phyloP scores from a whole-genome alignment of 495 filamentous ascomycete genomes.

The Podospora sp. region DNA sequence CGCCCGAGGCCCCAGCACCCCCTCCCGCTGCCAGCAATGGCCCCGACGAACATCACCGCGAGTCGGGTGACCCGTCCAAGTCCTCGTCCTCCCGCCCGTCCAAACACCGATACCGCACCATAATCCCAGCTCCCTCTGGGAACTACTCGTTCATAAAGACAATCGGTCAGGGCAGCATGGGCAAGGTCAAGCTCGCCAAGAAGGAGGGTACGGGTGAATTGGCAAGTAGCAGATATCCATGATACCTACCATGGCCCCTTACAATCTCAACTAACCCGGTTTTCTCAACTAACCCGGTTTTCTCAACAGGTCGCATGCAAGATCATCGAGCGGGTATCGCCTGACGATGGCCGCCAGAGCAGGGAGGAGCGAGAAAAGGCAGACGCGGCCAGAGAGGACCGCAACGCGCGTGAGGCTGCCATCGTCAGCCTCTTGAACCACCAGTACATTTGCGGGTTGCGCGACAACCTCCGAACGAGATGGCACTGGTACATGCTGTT shows the following conservation, averaged over 20 bases:
- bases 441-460: slow-evolving; percentile 95
- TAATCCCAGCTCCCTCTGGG: slow-evolving; percentile 79
- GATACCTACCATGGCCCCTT: slow-evolving; percentile 26
- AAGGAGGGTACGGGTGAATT: slow-evolving; percentile 81
- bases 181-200: slow-evolving; percentile 86
- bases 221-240: slow-evolving; percentile 56
- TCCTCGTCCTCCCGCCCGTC: slow-evolving; percentile 33
- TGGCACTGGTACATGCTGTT: slow-evolving; percentile 99
- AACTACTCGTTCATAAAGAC: slow-evolving; percentile 96
- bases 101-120: slow-evolving; percentile 71
- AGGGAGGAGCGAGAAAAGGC: slow-evolving; percentile 80
- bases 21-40: slow-evolving; percentile 50
- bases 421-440: slow-evolving; percentile 95
- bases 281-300: slow-evolving; percentile 20
- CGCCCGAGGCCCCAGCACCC: slow-evolving; percentile 56
- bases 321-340: slow-evolving; percentile 88
- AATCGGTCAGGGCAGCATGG: slow-evolving; percentile 97
- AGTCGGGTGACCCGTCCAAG: slow-evolving; percentile 43
- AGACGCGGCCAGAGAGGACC: slow-evolving; percentile 94
- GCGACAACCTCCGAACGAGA: slow-evolving; percentile 91
- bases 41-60: slow-evolving; percentile 47
- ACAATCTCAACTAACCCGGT: not conserved
- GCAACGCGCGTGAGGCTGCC: slow-evolving; percentile 93
- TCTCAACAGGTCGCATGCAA: slow-evolving; percentile 85
- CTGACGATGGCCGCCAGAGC: slow-evolving; percentile 73